Evolutionary conservation across 257 asterid genomes (phyloP), one percentile per base, ranked within the genome.

Genomic region (Henckelia pumila): DNA sequence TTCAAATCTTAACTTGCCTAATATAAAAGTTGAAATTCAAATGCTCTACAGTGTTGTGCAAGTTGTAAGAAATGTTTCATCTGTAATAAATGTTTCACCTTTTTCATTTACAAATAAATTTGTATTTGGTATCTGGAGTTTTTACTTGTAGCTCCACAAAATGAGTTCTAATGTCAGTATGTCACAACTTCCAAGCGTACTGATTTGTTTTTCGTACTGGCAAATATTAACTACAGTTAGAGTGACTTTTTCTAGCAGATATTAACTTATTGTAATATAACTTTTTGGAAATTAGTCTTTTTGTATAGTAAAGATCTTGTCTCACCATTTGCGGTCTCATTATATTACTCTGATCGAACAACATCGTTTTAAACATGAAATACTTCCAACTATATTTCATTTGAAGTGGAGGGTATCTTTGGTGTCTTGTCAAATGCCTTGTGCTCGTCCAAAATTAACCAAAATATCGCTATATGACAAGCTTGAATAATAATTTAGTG

Each of bases 1-100:
- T 92, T 87, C 84, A 81, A 79, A 83, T 92, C 95, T 87, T 80
- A 76, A 81, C 84, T 77, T 80, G 74, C 81, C 80, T 67, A 82
- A 88, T 79, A 29, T 64, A 63, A 60, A 71, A 75, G 60, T 61
- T 50, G 59, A 67, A 66, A 73, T 70, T 71, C 52, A 64, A 60
- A 68, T 74, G 69, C 53, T 56, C 47, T 62, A 64, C 44, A 56
- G 66, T 72, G 35, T 40, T 24, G 64, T 59, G 11, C 69, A 65
- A 56, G 71, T n/a, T n/a, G n/a, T n/a, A n/a, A n/a, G n/a, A n/a
- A n/a, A n/a, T n/a, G n/a, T n/a, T n/a, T n/a, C n/a, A 65, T 56
- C 61, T 37, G 57, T 66, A 28, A 44, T 58, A 44, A 57, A 72
- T 75, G 60, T 30, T 62, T 76, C 47, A 55, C 56, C 50, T 40